Percentiles rank a stretch among this genome's conserved stretches.
Conservation (phyloP, 1,284 basidiomycete genomes). For the Ceratobasidium sp. region DNA sequence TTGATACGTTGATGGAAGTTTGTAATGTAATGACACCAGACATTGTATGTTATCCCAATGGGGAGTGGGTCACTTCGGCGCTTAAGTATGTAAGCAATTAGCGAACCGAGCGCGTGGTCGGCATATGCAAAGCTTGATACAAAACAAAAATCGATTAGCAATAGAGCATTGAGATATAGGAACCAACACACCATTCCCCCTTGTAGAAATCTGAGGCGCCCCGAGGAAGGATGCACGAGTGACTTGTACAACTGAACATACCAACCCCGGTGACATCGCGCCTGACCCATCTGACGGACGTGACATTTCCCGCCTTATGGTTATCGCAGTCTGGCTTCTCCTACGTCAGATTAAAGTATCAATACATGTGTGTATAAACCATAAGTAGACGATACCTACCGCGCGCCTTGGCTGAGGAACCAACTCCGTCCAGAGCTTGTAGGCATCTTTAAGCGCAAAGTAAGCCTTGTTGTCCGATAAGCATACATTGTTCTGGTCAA, state of each 20-base stretch:
- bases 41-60: constrained; percentile 11
- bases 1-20: neutral
- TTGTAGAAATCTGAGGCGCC: neutral
- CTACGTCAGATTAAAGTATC: neutral
- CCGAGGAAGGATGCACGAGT: neutral
- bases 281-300: neutral
- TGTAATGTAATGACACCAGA: constrained; percentile 1
- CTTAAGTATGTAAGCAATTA: neutral
- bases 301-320: constrained; percentile 5
- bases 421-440: neutral
- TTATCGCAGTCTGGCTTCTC: constrained; percentile 10
- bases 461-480: neutral
- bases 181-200: neutral
- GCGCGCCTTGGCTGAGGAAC: neutral
- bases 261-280: constrained; percentile 5
- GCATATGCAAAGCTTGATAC: neutral
- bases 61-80: neutral
- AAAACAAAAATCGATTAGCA: neutral
- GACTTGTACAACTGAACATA: neutral
- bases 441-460: neutral
- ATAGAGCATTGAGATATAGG: neutral
- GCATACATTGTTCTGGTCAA: neutral
- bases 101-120: neutral
- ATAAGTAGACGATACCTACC: neutral
- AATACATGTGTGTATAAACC: neutral